Percentiles rank a stretch among this genome's conserved stretches.
Evolutionary conservation across 2,329 filamentous ascomycete species (phyloP).

Genomic region (Aureobasidium sp.): DNA sequence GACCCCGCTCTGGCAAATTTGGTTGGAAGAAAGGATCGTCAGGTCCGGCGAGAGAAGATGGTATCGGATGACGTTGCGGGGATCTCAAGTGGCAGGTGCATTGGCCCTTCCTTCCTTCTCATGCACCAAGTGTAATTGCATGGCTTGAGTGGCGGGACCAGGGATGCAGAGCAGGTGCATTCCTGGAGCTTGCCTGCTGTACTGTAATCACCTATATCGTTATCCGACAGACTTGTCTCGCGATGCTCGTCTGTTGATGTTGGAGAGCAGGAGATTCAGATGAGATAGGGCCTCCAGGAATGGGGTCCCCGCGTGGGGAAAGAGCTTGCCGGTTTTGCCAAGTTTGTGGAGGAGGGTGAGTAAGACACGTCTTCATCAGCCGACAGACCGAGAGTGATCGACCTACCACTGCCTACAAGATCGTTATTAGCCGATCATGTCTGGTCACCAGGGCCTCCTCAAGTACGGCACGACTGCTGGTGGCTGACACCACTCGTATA

Average conservation of each 20-base stretch:
- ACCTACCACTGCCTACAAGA: not conserved
- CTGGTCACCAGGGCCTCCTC: slow-evolving; percentile 1
- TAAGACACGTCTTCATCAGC: not conserved
- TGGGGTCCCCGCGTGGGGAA: slow-evolving; percentile 2
- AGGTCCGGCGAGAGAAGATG: slow-evolving; percentile 3
- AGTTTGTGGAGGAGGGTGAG: slow-evolving; percentile 1
- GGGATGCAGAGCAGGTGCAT: not conserved
- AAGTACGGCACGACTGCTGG: slow-evolving; percentile 2
- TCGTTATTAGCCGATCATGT: slow-evolving; percentile 5
- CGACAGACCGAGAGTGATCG: slow-evolving; percentile 4
- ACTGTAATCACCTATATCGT: too few relatives aligned
- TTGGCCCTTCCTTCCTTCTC: not conserved
- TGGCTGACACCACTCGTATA: not conserved
- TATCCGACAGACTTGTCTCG: not conserved
- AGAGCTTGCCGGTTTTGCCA: slow-evolving; percentile 1
- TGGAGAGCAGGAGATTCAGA: not conserved
- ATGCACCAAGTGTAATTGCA: not conserved
- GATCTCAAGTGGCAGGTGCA: not conserved
- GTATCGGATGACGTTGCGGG: slow-evolving; percentile 10
- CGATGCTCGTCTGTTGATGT: not conserved
- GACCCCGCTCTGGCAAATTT: slow-evolving; percentile 6
- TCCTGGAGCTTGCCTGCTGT: not conserved
- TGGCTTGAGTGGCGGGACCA: not conserved
- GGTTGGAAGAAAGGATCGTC: slow-evolving; percentile 1
- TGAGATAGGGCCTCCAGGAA: not conserved